Base-by-base conservation (phyloP, 371 early-diverging fungal species). In the Ordospora colligata region DNA sequence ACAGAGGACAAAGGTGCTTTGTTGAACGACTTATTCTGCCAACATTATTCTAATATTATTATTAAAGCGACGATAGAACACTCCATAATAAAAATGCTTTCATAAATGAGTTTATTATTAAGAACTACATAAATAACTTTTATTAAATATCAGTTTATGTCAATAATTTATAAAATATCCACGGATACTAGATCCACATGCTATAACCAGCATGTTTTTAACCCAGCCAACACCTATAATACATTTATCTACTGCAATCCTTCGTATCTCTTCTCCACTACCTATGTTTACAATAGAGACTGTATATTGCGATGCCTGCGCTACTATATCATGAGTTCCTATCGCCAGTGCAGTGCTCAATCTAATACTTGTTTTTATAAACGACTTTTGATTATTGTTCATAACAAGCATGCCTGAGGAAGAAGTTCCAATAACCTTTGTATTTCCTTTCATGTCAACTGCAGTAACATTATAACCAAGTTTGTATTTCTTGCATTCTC, bases 1-100 rank as follows among this genome's bases (percentile, higher is more conserved):
- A 97, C 76, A 89, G 90, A 42, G 88, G 89, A 43, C 88, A 91
- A 71, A 92, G 92, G 84, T 95, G 90, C 77, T 88, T 89, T 17
- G 91, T 97, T 66, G 99, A 99, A 86, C 87, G 96, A 65, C 84
- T 97, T 73, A 96, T 58, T 46, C 70, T 45, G 8, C 54, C 70
- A 1, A 47, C 70, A 21, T 54, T 50, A 32, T 70, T 53, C 46
- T 22, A n/a, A 40, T n/a, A n/a, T 19, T 17, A 7, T 40, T 25
- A 32, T n/a, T 32, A 65, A 65, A 65, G 12, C 21, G 25, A 54
- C 12, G 27, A 5, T 32, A 32, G 5, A 32, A 32, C 32, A 32
- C 2, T 32, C 5, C 1, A 32, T 49, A 49, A 49, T 49, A 49
- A 17, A n/a, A n/a, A n/a, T n/a, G n/a, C n/a, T 49, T 7, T 49